Evolutionary conservation across 306 rosid genomes (phyloP).

Genomic region (Pterocarpus santalinus): DNA sequence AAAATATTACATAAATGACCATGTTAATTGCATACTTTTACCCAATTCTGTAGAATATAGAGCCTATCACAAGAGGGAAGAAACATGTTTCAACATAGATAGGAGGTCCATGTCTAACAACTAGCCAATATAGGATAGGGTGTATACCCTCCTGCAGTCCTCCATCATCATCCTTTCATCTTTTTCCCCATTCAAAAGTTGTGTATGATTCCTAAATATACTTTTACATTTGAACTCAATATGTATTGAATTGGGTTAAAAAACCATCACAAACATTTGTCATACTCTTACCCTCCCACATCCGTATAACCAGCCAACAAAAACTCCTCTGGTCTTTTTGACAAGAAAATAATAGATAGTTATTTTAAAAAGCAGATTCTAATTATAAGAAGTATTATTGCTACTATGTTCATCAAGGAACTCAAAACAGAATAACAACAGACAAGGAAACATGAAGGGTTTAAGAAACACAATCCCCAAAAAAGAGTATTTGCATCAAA

Average conservation of each 20-base stretch:
- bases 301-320: constrained; percentile 7
- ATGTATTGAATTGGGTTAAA: background rate
- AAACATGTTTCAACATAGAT: background rate
- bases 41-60: background rate
- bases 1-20: background rate
- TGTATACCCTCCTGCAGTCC: constrained; percentile 1
- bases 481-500: constrained; percentile 9
- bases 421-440: constrained; percentile 5
- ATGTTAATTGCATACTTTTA: background rate
- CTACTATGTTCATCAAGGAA: constrained; percentile 14
- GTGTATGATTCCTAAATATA: background rate
- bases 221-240: background rate
- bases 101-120: background rate
- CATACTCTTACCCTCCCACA: background rate
- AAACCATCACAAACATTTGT: background rate
- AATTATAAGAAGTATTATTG: background rate
- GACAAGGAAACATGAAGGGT: constrained; percentile 9
- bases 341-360: background rate
- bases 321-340: background rate
- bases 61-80: background rate
- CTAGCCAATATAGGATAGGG: background rate
- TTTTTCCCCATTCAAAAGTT: background rate
- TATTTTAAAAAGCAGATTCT: background rate
- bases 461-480: background rate
- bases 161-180: background rate